Evolutionary conservation across 2,329 filamentous ascomycete species (phyloP), one percentile per base, ranked within the genome.

Genomic region (Aureobasidium subglaciale): DNA sequence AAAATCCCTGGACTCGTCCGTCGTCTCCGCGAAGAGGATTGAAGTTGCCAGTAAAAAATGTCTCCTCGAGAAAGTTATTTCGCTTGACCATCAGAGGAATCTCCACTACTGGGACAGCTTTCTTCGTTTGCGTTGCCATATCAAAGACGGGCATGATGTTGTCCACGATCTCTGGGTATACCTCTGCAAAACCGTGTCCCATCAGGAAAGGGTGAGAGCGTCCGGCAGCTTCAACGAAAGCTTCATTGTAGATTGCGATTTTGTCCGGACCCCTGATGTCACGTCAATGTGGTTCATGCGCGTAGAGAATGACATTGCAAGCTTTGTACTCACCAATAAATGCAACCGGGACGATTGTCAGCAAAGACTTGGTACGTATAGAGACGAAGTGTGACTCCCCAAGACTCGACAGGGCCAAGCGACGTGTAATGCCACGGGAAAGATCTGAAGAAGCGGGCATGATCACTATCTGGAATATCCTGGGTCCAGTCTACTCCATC

Each of bases 401-500:
- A 81, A 50, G 63, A 63, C 2, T 68, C 59, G 64, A 80, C 72
- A 1, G 73, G 71, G 0, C 78, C 78, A 1, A 80, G 64, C 2
- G 73, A 70, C 1, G 76, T 79, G 11, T 63, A 63, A 3, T 67
- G 66, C 78, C 78, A 81, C 60, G 79, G 70, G 15, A 77, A 63
- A 20, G 63, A 71, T 24, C 75, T 70, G 45, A 77, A 59, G 48
- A 72, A 69, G 9, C 56, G 55, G 18, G 67, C 45, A 43, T 70
- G 66, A 7, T 68, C 65, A 3, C 67, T 64, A 20, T 49, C 41
- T 4, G 60, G 59, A 16, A 64, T 54, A 40, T 48, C 41, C 13
- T 20, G 8, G 9, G 41, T 56, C 53, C 53, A 56, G 53, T 49
- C 45, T 9, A 49, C 5, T 7, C 49, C 45, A 9, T 49, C 32